Conservation (phyloP, 148 eudicot species). For the Polygonum maritimum region DNA sequence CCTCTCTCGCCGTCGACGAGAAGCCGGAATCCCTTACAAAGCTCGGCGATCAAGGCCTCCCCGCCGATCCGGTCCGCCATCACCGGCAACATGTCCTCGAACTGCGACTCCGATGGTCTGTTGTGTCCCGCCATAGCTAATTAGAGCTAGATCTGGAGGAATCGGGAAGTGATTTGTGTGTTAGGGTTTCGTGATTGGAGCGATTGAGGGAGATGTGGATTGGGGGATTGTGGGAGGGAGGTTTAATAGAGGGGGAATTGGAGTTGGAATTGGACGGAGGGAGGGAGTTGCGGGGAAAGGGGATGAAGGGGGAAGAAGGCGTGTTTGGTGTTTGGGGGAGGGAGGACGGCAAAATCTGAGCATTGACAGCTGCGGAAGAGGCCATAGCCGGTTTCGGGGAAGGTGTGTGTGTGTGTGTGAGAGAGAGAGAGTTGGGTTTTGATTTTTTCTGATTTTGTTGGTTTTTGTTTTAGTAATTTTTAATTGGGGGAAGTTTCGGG, state of each 20-base stretch:
- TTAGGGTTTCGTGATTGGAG: too few relatives aligned
- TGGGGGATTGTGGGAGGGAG: not conserved
- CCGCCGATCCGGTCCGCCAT: conserved; percentile 79
- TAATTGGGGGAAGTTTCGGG: not conserved
- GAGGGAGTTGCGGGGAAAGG: conserved; percentile 2
- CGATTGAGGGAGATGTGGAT: not conserved
- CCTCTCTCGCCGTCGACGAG: conserved; percentile 51
- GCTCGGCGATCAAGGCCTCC: conserved; percentile 54
- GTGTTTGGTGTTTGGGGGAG: not conserved
- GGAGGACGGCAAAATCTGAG: not conserved
- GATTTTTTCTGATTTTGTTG: not conserved
- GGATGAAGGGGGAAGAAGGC: not conserved
- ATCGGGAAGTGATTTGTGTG: too few relatives aligned
- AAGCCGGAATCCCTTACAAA: conserved; percentile 64
- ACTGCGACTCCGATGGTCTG: conserved; percentile 6
- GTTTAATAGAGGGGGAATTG: not conserved
- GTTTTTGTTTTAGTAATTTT: not conserved
- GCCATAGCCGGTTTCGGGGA: not conserved
- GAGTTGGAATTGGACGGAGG: not conserved
- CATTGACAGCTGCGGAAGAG: not conserved
- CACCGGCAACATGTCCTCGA: conserved; percentile 52
- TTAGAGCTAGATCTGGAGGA: too few relatives aligned
- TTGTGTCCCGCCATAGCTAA: not conserved
- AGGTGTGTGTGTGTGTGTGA: not conserved
- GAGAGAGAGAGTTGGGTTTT: not conserved